Conservation (phyloP, 2,329 filamentous ascomycete genomes). For the Cylindrodendrum hubeiense region DNA sequence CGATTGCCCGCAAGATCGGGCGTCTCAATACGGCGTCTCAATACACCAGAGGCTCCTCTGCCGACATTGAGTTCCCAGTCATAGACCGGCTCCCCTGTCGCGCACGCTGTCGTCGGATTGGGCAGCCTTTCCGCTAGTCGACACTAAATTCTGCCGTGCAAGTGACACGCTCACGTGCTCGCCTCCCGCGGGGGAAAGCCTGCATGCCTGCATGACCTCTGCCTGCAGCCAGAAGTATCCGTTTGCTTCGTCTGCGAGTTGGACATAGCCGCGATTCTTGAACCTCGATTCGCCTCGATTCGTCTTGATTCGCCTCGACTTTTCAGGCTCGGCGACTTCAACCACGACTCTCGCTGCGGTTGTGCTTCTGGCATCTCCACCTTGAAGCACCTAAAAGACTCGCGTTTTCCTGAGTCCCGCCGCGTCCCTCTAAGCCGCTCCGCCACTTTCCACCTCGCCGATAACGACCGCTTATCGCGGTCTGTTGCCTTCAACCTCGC, state of each 20-base stretch:
- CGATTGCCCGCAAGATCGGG: background rate
- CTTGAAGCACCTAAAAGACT: background rate
- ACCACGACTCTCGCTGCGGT: background rate
- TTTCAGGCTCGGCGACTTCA: background rate
- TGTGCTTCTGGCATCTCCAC: background rate
- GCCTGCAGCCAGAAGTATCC: constrained; percentile 16
- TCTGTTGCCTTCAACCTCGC: constrained; percentile 33
- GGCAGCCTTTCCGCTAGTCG: constrained; percentile 27
- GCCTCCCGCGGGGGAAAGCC: constrained; percentile 22
- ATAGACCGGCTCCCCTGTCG: background rate
- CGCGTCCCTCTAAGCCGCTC: constrained; percentile 12
- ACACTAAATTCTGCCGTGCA: constrained; percentile 33
- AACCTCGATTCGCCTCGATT: background rate
- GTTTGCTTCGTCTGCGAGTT: constrained; percentile 21
- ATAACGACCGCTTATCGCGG: constrained; percentile 47
- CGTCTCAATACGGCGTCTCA: background rate
- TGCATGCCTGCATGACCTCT: constrained; percentile 32
- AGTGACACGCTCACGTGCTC: constrained; percentile 32
- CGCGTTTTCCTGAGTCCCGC: background rate
- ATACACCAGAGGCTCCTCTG: background rate
- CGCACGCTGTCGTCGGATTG: constrained; percentile 13
- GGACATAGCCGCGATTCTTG: constrained; percentile 13
- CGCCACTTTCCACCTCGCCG: constrained; percentile 33
- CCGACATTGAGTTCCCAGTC: background rate
- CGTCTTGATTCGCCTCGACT: background rate